These are phyloP conservation scores for Pleurotus platypus DNA, from an alignment of 768 basidiomycete species.

Conservation along the genomic window DNA sequence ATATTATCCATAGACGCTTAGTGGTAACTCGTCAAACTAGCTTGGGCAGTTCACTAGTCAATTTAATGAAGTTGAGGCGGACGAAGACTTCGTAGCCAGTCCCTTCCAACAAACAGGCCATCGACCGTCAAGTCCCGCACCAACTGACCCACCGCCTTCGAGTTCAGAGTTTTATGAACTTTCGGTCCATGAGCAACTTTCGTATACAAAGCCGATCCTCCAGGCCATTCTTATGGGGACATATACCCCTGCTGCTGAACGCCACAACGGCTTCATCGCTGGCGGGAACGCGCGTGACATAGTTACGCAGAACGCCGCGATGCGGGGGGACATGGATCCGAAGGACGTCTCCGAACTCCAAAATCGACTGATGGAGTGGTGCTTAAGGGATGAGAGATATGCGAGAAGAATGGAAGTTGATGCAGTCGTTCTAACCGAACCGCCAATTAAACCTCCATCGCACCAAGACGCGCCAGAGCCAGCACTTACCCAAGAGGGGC, in stretches of 20 bases:
- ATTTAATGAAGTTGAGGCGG: conserved; percentile 35
- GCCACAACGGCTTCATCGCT: conserved; percentile 53
- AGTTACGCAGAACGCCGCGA: conserved; percentile 30
- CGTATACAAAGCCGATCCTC: conserved; percentile 62
- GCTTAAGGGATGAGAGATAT: conserved; percentile 29
- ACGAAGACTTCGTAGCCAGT: conserved; percentile 27
- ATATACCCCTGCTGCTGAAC: conserved; percentile 48
- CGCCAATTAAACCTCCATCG: too few relatives aligned
- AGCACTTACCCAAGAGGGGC: too few relatives aligned
- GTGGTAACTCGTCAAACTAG: conserved; percentile 19
- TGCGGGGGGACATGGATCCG: conserved; percentile 40
- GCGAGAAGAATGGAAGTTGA: conserved; percentile 12
- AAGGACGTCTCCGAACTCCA: conserved; percentile 32
- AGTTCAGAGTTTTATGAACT: conserved; percentile 43
- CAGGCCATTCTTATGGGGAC: conserved; percentile 50
- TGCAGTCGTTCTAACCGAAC: neutral
- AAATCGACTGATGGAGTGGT: conserved; percentile 37
- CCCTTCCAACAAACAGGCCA: conserved; percentile 17
- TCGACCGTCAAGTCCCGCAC: conserved; percentile 37
- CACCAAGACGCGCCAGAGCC: too few relatives aligned
- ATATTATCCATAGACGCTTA: neutral
- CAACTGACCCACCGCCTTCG: conserved; percentile 38
- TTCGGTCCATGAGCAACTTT: conserved; percentile 54
- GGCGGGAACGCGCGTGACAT: conserved; percentile 47
- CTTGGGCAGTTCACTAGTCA: conserved; percentile 55